Conservation (phyloP, 2,329 filamentous ascomycete genomes). For the Calonectria ilicicola region DNA sequence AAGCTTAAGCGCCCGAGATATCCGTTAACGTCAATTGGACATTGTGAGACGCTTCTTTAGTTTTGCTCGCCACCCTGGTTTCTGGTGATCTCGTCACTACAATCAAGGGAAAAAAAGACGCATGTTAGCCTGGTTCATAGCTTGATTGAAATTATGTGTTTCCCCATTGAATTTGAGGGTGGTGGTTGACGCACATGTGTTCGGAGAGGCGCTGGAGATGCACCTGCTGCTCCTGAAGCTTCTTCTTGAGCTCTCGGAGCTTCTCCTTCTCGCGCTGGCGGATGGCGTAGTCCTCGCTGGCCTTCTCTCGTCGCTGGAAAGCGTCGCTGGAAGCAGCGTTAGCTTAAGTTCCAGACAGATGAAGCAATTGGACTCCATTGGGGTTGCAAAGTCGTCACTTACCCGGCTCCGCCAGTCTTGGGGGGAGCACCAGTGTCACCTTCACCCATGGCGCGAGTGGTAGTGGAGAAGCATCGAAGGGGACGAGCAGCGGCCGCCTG, state of each 20-base stretch:
- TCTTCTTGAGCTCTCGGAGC: constrained; percentile 80
- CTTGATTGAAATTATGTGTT: not conserved
- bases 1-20: constrained; percentile 31
- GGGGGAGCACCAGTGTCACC: constrained; percentile 77
- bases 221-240: constrained; percentile 80
- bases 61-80: constrained; percentile 76
- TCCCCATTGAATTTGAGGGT: constrained; percentile 17
- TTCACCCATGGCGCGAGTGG: constrained; percentile 72
- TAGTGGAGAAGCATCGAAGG: constrained; percentile 72
- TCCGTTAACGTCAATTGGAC: constrained; percentile 29
- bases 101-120: not conserved
- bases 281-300: constrained; percentile 87
- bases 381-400: constrained; percentile 46
- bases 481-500: constrained; percentile 67
- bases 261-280: constrained; percentile 90
- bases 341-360: not conserved
- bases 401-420: constrained; percentile 66
- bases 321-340: constrained; percentile 73
- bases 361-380: constrained; percentile 14
- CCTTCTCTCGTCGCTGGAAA: constrained; percentile 92
- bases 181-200: constrained; percentile 76
- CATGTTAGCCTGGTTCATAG: constrained; percentile 25
- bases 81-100: constrained; percentile 82
- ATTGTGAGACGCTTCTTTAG: constrained; percentile 50
- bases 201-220: constrained; percentile 88